phyloP scores from a whole-genome alignment of 768 basidiomycete genomes.

The Exidia glandulosa region DNA sequence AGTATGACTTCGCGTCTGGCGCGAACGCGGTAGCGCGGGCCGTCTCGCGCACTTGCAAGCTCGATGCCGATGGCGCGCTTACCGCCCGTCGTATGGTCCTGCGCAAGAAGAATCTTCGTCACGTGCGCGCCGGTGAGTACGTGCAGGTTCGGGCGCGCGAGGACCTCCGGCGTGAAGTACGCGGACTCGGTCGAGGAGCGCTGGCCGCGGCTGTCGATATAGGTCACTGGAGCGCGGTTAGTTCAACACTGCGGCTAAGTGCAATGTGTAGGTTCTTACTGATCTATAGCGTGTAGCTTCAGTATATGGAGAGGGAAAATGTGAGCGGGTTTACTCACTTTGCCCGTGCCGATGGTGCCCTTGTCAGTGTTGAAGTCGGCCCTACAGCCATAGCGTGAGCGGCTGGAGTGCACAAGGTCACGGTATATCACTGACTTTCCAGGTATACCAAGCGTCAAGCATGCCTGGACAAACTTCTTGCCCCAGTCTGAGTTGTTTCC shows the following conservation, averaged over 20 bases:
- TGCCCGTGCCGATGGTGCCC: background rate
- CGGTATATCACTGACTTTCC: too few species aligned
- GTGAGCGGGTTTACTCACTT: background rate
- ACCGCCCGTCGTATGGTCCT: background rate
- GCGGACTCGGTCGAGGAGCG: slow-evolving; percentile 6
- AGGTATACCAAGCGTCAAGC: background rate
- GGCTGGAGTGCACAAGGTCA: slow-evolving; percentile 4
- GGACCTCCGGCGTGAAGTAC: slow-evolving; percentile 10
- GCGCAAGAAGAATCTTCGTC: slow-evolving; percentile 8
- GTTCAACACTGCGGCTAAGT: background rate
- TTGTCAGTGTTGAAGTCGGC: slow-evolving; percentile 7
- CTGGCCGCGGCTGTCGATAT: slow-evolving; percentile 3
- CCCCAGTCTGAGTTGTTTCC: background rate
- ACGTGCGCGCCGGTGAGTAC: slow-evolving; percentile 5
- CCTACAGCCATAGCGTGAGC: background rate
- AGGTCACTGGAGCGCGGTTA: slow-evolving; percentile 1
- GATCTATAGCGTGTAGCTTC: background rate
- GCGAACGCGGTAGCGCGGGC: slow-evolving; percentile 3
- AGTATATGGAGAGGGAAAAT: background rate
- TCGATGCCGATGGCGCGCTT: slow-evolving; percentile 9
- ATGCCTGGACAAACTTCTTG: slow-evolving; percentile 5
- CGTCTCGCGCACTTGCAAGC: slow-evolving; percentile 1
- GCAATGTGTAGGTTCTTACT: background rate
- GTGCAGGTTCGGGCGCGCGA: slow-evolving; percentile 9
- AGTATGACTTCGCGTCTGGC: slow-evolving; percentile 8